Evolutionary conservation across 2,329 filamentous ascomycete genomes (phyloP).

Genomic region (Pestalotiopsis sp.): DNA sequence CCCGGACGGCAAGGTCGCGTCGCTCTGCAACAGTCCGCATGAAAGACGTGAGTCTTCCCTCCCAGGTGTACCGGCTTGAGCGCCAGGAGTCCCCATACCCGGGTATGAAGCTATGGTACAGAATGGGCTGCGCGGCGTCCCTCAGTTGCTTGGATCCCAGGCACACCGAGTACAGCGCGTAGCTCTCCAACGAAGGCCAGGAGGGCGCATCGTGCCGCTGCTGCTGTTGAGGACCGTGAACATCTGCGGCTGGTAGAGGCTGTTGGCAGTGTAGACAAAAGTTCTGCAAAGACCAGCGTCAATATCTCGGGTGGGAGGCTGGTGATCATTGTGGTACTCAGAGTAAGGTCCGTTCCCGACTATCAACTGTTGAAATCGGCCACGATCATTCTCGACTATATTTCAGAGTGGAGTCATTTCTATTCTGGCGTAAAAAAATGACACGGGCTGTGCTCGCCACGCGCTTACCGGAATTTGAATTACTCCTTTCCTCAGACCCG

Average conservation of each 20-base stretch:
- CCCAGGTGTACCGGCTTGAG: slow-evolving; percentile 19
- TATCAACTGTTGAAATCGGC: too few species aligned
- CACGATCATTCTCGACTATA: too few species aligned
- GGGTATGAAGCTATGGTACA: slow-evolving; percentile 24
- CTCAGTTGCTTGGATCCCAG: slow-evolving; percentile 20
- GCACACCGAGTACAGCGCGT: slow-evolving; percentile 18
- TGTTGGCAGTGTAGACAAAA: slow-evolving; percentile 17
- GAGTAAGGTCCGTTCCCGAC: too few species aligned
- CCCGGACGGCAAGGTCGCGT: slow-evolving; percentile 18
- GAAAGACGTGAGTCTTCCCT: slow-evolving; percentile 20
- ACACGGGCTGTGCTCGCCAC: too few species aligned
- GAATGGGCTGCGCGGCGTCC: slow-evolving; percentile 17
- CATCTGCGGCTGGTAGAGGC: not conserved
- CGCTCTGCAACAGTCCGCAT: slow-evolving; percentile 20
- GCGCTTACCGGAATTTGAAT: too few species aligned
- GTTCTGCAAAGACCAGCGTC: slow-evolving; percentile 15
- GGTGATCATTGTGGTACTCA: not conserved
- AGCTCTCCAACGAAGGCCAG: slow-evolving; percentile 19
- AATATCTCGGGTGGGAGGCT: slow-evolving; percentile 14
- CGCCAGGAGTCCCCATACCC: slow-evolving; percentile 24
- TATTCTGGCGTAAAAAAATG: too few species aligned
- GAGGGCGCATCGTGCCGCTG: slow-evolving; percentile 16
- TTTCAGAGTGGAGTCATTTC: too few species aligned
- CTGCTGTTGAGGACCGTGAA: slow-evolving; percentile 5
- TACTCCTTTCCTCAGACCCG: too few species aligned